Evolutionary conservation across 2,329 filamentous ascomycete species (phyloP).

Genomic region (Fusarium piperis): DNA sequence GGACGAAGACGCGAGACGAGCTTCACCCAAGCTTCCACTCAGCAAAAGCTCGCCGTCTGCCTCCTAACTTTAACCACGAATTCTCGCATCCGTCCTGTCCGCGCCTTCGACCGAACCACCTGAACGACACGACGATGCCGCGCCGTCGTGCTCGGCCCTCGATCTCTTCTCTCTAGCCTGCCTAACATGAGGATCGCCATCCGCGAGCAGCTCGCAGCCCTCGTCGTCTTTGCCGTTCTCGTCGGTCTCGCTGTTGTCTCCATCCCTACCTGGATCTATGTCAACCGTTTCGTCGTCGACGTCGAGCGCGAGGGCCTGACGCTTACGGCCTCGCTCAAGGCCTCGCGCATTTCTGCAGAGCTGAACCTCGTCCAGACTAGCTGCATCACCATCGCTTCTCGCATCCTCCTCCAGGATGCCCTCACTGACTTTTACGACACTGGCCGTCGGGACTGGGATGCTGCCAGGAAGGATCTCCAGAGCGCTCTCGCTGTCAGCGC

Average conservation of each 20-base stretch:
- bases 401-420: constrained; percentile 66
- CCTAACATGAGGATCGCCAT: constrained; percentile 83
- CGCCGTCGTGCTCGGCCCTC: constrained; percentile 34
- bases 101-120: constrained; percentile 8
- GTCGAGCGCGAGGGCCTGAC: constrained; percentile 71
- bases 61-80: constrained; percentile 5
- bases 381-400: constrained; percentile 75
- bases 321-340: constrained; percentile 86
- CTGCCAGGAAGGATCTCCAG: constrained; percentile 71
- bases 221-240: constrained; percentile 81
- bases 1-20: constrained; percentile 1
- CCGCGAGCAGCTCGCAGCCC: constrained; percentile 82
- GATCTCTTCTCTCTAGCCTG: constrained; percentile 36
- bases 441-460: constrained; percentile 65
- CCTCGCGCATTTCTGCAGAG: constrained; percentile 81
- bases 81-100: constrained; percentile 4
- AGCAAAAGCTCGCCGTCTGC: not conserved
- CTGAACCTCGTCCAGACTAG: constrained; percentile 82
- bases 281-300: constrained; percentile 62
- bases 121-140: constrained; percentile 41
- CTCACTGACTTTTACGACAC: constrained; percentile 63
- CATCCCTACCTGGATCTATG: constrained; percentile 75
- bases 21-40: not conserved
- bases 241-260: constrained; percentile 80
- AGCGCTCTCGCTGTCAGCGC: constrained; percentile 74